Evolutionary conservation across 2,329 filamentous ascomycete species (phyloP).

Genomic region (Cladobotryum protrusum): DNA sequence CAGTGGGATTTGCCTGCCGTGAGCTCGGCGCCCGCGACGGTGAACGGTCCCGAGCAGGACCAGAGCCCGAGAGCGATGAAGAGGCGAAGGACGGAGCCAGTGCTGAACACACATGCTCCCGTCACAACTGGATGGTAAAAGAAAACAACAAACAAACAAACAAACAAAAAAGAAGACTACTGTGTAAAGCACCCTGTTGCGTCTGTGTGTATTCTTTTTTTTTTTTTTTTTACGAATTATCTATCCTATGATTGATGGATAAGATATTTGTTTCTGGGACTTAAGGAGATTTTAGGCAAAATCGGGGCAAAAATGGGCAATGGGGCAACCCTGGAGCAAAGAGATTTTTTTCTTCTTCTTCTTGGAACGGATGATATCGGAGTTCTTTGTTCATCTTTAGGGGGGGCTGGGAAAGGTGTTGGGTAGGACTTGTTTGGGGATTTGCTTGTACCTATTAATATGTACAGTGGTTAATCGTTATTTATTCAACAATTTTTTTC

Average conservation of each 20-base stretch:
- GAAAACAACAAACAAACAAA: neutral
- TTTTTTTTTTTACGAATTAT: neutral
- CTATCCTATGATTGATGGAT: neutral
- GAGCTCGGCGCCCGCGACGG: constrained; percentile 18
- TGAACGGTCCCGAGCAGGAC: constrained; percentile 22
- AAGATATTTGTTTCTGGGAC: neutral
- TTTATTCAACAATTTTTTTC: too few relatives aligned
- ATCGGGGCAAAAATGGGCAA: neutral
- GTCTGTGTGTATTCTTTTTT: neutral
- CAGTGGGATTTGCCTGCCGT: constrained; percentile 27
- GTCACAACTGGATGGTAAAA: constrained; percentile 28
- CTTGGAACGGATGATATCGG: too few relatives aligned
- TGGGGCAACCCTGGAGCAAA: neutral
- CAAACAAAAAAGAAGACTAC: neutral
- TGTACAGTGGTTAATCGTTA: too few relatives aligned
- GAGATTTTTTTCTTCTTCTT: neutral
- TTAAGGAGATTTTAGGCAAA: neutral
- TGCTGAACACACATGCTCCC: constrained; percentile 26
- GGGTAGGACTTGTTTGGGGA: too few relatives aligned
- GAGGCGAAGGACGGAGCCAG: constrained; percentile 25
- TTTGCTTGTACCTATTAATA: too few relatives aligned
- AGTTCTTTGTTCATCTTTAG: too few relatives aligned
- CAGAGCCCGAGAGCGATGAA: constrained; percentile 32
- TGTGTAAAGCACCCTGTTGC: too few relatives aligned
- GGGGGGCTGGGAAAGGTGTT: too few relatives aligned